phyloP scores from a whole-genome alignment of 208 protist genomes.

The Leishmania aethiopica region DNA sequence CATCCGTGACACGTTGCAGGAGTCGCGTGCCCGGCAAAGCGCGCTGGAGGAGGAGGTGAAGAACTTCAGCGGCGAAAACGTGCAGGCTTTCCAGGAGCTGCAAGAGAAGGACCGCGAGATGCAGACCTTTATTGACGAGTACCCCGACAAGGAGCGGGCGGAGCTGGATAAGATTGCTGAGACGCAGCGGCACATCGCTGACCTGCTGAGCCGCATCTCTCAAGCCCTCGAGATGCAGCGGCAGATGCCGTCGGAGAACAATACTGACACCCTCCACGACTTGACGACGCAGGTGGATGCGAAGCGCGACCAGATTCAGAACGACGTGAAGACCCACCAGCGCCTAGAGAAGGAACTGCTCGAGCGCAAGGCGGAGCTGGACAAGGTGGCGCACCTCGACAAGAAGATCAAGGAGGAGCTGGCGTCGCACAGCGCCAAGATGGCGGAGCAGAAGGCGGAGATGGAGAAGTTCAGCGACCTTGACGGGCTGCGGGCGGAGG shows the following conservation, averaged over 20 bases:
- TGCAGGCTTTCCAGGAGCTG: slow-evolving; percentile 84
- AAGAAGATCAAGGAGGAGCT: slow-evolving; percentile 91
- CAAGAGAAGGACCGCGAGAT: slow-evolving; percentile 86
- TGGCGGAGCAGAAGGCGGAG: slow-evolving; percentile 79
- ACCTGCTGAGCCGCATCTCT: slow-evolving; percentile 81
- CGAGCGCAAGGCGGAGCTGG: slow-evolving; percentile 87
- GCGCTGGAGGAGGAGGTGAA: slow-evolving; percentile 83
- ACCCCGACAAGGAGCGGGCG: slow-evolving; percentile 77
- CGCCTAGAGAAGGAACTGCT: slow-evolving; percentile 89
- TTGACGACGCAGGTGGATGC: slow-evolving; percentile 85
- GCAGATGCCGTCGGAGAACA: slow-evolving; percentile 76
- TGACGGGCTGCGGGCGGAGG: slow-evolving; percentile 59
- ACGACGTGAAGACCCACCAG: slow-evolving; percentile 84
- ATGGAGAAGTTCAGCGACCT: slow-evolving; percentile 85
- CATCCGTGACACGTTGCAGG: slow-evolving; percentile 73
- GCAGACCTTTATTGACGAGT: slow-evolving; percentile 88
- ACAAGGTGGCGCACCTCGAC: slow-evolving; percentile 89
- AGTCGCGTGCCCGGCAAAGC: slow-evolving; percentile 65
- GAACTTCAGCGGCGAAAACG: slow-evolving; percentile 87
- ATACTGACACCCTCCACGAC: slow-evolving; percentile 59
- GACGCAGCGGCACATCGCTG: slow-evolving; percentile 61
- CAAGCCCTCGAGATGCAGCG: slow-evolving; percentile 76
- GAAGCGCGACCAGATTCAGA: slow-evolving; percentile 75
- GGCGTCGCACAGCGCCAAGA: slow-evolving; percentile 69
- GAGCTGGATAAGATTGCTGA: slow-evolving; percentile 62